Evolutionary conservation across 2,329 filamentous ascomycete species (phyloP).

Genomic region (Penicillium sp.): DNA sequence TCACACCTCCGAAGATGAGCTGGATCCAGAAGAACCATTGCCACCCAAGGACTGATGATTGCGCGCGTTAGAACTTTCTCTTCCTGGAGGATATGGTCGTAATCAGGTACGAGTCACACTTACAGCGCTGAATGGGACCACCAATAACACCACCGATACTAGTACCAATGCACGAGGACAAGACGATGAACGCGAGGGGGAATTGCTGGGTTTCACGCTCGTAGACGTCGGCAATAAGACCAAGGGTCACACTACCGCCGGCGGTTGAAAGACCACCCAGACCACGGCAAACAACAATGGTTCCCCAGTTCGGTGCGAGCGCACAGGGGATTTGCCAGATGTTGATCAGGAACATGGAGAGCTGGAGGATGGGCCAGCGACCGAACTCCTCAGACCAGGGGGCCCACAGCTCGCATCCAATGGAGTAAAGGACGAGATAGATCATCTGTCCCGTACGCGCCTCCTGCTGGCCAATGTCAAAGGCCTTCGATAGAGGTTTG

Average conservation of each 20-base stretch:
- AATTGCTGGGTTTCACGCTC: slow-evolving; percentile 53
- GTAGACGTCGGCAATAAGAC: slow-evolving; percentile 60
- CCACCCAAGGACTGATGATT: slow-evolving; percentile 41
- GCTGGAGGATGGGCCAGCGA: slow-evolving; percentile 69
- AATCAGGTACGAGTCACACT: not conserved
- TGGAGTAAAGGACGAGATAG: slow-evolving; percentile 73
- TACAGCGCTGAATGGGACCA: slow-evolving; percentile 45
- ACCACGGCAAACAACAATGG: slow-evolving; percentile 62
- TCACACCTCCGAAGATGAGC: slow-evolving; percentile 55
- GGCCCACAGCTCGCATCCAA: slow-evolving; percentile 81
- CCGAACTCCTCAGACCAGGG: slow-evolving; percentile 81
- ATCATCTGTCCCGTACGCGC: slow-evolving; percentile 69
- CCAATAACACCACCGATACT: slow-evolving; percentile 53
- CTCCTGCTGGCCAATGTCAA: slow-evolving; percentile 62
- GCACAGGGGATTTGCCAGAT: slow-evolving; percentile 69
- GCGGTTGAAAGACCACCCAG: slow-evolving; percentile 59
- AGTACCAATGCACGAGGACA: slow-evolving; percentile 52
- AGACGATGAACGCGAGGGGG: slow-evolving; percentile 56
- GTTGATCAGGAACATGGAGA: slow-evolving; percentile 69
- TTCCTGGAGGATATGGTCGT: too few relatives aligned
- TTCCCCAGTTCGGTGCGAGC: slow-evolving; percentile 66
- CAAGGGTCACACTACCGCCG: slow-evolving; percentile 60
- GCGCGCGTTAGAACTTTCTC: not conserved
- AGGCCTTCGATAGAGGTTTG: slow-evolving; percentile 61
- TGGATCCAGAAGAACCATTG: slow-evolving; percentile 63